Conservation (phyloP, 2,329 filamentous ascomycete genomes). For the Cadophora sp. region DNA sequence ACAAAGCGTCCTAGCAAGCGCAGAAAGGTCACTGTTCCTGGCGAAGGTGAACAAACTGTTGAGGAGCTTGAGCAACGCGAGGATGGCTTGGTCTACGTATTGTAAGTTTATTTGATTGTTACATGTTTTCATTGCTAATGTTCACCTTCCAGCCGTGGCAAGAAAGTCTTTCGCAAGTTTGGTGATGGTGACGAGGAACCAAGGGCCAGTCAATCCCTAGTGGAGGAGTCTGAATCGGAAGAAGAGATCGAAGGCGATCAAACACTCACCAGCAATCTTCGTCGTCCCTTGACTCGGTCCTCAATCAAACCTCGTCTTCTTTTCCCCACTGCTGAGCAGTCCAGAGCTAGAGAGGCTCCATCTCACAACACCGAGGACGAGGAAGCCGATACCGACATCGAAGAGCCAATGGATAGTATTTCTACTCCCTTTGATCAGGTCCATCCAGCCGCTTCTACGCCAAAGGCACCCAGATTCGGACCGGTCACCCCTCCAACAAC, state of each 20-base stretch:
- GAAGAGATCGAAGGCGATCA: slow-evolving; percentile 43
- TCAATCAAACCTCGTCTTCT: slow-evolving; percentile 75
- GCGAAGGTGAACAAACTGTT: slow-evolving; percentile 54
- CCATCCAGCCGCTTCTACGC: slow-evolving; percentile 53
- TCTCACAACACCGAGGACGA: slow-evolving; percentile 64
- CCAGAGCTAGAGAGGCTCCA: slow-evolving; percentile 64
- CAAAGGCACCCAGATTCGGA: slow-evolving; percentile 60
- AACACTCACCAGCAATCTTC: slow-evolving; percentile 43
- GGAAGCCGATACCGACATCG: slow-evolving; percentile 59
- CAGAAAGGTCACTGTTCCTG: slow-evolving; percentile 56
- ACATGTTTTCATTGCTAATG: slow-evolving; percentile 36
- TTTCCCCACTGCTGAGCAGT: slow-evolving; percentile 59
- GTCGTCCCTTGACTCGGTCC: slow-evolving; percentile 66
- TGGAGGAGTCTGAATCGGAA: slow-evolving; percentile 38
- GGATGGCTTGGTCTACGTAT: slow-evolving; percentile 78
- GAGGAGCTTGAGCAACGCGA: slow-evolving; percentile 68
- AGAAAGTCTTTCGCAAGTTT: slow-evolving; percentile 74
- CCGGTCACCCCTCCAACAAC: slow-evolving; percentile 69
- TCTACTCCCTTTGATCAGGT: slow-evolving; percentile 43
- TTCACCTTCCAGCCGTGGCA: slow-evolving; percentile 68
- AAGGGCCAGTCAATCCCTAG: slow-evolving; percentile 3
- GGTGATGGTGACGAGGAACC: slow-evolving; percentile 42
- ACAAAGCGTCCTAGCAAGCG: slow-evolving; percentile 60
- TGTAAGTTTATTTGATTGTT: slow-evolving; percentile 64
- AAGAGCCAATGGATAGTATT: slow-evolving; percentile 43